Base-by-base conservation (phyloP, 495 filamentous ascomycete species). In the Annulohypoxylon maeteangense region DNA sequence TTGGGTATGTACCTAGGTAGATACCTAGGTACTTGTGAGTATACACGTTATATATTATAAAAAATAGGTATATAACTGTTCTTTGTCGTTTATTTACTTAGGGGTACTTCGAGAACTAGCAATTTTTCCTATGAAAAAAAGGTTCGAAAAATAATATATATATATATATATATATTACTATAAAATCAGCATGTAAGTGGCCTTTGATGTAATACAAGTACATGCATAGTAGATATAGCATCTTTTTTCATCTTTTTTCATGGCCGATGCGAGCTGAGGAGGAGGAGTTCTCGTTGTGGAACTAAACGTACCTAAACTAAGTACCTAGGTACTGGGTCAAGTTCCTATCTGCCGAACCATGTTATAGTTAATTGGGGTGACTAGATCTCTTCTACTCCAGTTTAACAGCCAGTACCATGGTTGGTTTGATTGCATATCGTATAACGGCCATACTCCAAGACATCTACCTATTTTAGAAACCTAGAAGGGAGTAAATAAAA, bases 321-420 rank as follows among this genome's bases (percentile, higher is more conserved):
- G n/a, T n/a, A n/a, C n/a, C n/a, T n/a, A n/a, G n/a, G n/a, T n/a
- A n/a, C n/a, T n/a, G n/a, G n/a, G 7, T 36, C 7, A 31, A 23
- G 16, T 56, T 56, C 53, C 31, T 10, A 56, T 56, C 31, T 56
- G 31, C 53, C 53, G 53, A 38, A 10, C 53, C 31, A 56, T 29
- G 3, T 2, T 4, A 22, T 12, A 6, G 3, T 20, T 56, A 36
- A 55, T 6, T 55, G 20, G 18, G 29, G n/a, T 22, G 4, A 5
- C 3, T 22, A 7, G 44, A 16, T 47, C 14, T 45, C n/a, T 23
- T 55, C 47, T 31, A 31, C n/a, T 8, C 27, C 10, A n/a, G 48
- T 54, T 22, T 38, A 36, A 38, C 20, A 40, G 22, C 18, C 12
- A 22, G 29, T 55, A 22, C 36, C 40, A 34, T 14, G 57, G 40